Base-by-base conservation (phyloP, 495 filamentous ascomycete genomes). In the Penicillium ochrochloron region DNA sequence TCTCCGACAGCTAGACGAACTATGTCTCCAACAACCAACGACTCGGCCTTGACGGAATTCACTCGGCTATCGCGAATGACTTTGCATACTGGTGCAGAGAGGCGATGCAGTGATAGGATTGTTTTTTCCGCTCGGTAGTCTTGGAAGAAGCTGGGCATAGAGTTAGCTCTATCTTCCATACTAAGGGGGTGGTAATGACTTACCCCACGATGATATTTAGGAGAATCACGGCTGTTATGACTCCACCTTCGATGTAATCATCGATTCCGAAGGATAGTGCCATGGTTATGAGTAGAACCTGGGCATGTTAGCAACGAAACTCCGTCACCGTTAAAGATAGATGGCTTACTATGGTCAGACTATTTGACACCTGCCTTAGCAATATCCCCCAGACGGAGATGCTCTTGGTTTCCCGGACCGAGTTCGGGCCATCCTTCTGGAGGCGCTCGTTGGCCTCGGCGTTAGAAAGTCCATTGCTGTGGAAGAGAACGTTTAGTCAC, bases 251-350 rank as follows among this genome's bases (percentile, higher is more conserved):
- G 59, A 96, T 88, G 67, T 87, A 94, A 66, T 94, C 91, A 34
- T 81, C 74, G 42, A 96, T 90, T 57, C 85, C 90, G 70, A 92
- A 96, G 67, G 89, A 92, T 41, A 96, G 79, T 37, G 83, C 87
- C 91, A 95, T 95, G 63, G 91, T 92, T 55, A 96, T 83, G 35
- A 95, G 84, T 25, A 97, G 82, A 39, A 97, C 90, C 89, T 91
- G 69, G 37, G 68, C 57, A 14, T 44, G 0, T 34, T 31, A 56
- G 31, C 29, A 21, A 33, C 51, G 60, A 46, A 17, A 55, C 12
- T n/a, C 14, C 17, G 14, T 33, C 1, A 25, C 11, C n/a, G 6
- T 21, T 21, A 19, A 44, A 51, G 21, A 14, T 17, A 17, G 2
- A 5, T 21, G 57, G 69, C 75, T 69, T 72, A 86, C 82, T 70